Conservation (phyloP, 2,329 filamentous ascomycete genomes). For the Emmonsiellopsis sp. region DNA sequence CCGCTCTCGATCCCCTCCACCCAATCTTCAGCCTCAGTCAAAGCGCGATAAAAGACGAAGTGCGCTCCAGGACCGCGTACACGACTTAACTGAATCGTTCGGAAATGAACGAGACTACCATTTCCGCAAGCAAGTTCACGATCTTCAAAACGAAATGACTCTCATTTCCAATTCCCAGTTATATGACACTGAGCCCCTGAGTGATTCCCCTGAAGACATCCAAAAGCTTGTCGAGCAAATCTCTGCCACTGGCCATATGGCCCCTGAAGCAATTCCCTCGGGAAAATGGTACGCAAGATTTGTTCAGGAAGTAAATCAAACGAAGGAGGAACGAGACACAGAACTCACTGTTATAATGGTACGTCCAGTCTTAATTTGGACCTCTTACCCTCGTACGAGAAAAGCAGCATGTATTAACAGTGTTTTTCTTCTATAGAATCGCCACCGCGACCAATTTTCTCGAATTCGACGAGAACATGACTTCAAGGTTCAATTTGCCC, state of each 20-base stretch:
- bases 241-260: conserved; percentile 49
- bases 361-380: conserved; percentile 23
- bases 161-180: conserved; percentile 78
- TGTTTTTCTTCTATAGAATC: conserved; percentile 35
- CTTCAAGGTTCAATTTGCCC: conserved; percentile 52
- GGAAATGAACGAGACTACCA: conserved; percentile 69
- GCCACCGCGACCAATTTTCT: conserved; percentile 46
- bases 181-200: conserved; percentile 61
- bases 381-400: neutral
- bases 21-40: conserved; percentile 39
- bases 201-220: conserved; percentile 56
- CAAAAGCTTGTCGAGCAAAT: conserved; percentile 51
- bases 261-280: conserved; percentile 58
- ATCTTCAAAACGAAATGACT: conserved; percentile 83
- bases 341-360: conserved; percentile 75
- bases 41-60: conserved; percentile 88
- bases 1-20: conserved; percentile 2
- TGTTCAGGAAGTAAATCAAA: conserved; percentile 75
- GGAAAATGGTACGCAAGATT: conserved; percentile 81
- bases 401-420: neutral
- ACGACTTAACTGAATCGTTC: conserved; percentile 67
- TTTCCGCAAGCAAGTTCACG: conserved; percentile 82
- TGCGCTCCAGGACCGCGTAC: conserved; percentile 68
- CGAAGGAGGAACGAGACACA: conserved; percentile 78
- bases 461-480: conserved; percentile 48